These are phyloP conservation scores for Turnera subulata DNA, from an alignment of 345 rosid genomes.

Conservation along the genomic window DNA sequence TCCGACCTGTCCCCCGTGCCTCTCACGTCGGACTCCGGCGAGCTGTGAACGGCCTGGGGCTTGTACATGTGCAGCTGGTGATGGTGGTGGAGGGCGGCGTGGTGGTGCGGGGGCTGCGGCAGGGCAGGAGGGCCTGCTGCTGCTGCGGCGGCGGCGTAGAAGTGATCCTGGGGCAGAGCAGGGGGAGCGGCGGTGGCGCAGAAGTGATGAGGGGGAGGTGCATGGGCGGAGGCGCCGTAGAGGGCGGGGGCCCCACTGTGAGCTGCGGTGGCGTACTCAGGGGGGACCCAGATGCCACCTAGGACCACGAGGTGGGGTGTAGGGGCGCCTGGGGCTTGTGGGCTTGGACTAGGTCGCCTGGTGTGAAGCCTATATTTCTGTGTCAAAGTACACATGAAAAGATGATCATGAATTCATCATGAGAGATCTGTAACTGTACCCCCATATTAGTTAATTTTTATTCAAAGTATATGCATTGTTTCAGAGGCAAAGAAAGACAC, in stretches of 20 bases:
- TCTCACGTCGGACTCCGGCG: slow-evolving; percentile 45
- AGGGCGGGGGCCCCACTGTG: slow-evolving; percentile 48
- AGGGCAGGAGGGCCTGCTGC: slow-evolving; percentile 17
- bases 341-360: slow-evolving; percentile 90
- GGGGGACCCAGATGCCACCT: slow-evolving; percentile 94
- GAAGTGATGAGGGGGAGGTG: slow-evolving; percentile 51
- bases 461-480: slow-evolving; percentile 19
- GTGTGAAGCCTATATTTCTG: slow-evolving; percentile 99
- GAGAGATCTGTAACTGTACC: not conserved
- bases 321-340: slow-evolving; percentile 58
- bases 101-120: slow-evolving; percentile 42
- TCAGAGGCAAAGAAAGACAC: too few relatives aligned
- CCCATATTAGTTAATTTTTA: too few relatives aligned
- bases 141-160: slow-evolving; percentile 42
- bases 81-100: slow-evolving; percentile 50
- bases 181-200: slow-evolving; percentile 67
- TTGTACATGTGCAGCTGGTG: slow-evolving; percentile 60
- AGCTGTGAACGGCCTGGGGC: slow-evolving; percentile 34
- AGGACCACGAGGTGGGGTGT: slow-evolving; percentile 75
- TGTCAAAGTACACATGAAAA: slow-evolving; percentile 5
- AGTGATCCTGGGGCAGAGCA: slow-evolving; percentile 53
- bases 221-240: slow-evolving; percentile 48
- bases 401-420: not conserved
- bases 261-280: slow-evolving; percentile 72
- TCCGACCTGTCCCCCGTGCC: slow-evolving; percentile 56